Evolutionary conservation across 2,329 filamentous ascomycete species (phyloP), one percentile per base, ranked within the genome.

Genomic region (Ascochyta fabae): DNA sequence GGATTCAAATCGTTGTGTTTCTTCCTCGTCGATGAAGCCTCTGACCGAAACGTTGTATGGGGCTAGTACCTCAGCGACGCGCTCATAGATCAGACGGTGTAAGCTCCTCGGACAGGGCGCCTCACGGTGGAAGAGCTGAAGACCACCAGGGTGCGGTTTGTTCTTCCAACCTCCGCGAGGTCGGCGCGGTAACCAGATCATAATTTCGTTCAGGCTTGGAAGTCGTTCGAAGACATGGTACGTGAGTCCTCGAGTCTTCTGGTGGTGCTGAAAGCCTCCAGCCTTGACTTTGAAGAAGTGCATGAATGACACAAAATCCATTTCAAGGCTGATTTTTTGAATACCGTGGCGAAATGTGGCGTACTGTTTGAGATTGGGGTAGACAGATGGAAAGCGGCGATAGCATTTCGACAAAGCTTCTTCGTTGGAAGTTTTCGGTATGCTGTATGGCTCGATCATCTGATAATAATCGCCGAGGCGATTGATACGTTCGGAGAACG

Each of bases 281-380:
- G 19, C 35, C 0, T 51, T 54, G 6, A 73, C 65, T 15, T 66
- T 60, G 58, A 73, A 72, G 59, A 74, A 74, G 31, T 65, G 62
- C 13, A 73, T 52, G 16, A 27, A 56, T 0, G 50, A 35, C 1
- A 61, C 16, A 27, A 67, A 72, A 16, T 58, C 48, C 52, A 74
- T 60, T 0, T 46, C 16, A 0, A 74, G 15, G 33, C 42, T 36
- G 1, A 73, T 36, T 8, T 68, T 67, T 3, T 61, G 68, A 15
- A 74, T 65, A 0, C 64, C 67, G 12, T 73, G 69, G 3, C 43
- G 27, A 13, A 71, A 53, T 0, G 67, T 70, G 0, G 70, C 67
- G 33, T 61, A 73, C 7, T 48, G 65, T 1, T 49, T 16, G 6
- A 74, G 53, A 0, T 70, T 40, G 0, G 68, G 65, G 29, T 71